phyloP scores from a whole-genome alignment of 768 basidiomycete species.

The Phaeolepiota aurea region DNA sequence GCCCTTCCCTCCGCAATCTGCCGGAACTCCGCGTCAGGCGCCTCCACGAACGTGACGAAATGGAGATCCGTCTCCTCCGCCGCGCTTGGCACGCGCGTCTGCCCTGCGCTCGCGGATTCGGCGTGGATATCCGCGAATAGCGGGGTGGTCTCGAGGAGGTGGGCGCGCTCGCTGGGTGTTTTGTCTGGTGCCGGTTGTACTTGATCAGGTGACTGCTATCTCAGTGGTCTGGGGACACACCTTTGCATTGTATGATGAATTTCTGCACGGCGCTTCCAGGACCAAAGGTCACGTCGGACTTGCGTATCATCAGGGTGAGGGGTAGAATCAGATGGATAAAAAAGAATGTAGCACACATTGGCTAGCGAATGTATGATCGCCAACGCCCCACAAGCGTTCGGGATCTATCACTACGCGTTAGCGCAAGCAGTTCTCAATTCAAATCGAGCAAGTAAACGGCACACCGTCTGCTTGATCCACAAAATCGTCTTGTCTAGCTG shows the following conservation, averaged over 20 bases:
- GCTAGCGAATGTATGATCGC: constrained; percentile 76
- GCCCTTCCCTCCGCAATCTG: constrained; percentile 15
- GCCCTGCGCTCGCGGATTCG: constrained; percentile 59
- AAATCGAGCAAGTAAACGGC: no score
- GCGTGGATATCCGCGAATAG: constrained; percentile 77
- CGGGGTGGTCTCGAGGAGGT: constrained; percentile 64
- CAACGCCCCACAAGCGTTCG: constrained; percentile 86
- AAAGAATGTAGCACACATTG: constrained; percentile 44
- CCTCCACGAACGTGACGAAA: constrained; percentile 81
- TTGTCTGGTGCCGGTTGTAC: constrained; percentile 53
- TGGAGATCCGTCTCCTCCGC: constrained; percentile 72
- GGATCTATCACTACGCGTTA: constrained; percentile 47
- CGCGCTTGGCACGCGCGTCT: constrained; percentile 47
- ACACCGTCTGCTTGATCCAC: constrained; percentile 88
- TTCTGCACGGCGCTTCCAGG: constrained; percentile 54
- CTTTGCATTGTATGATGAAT: constrained; percentile 59
- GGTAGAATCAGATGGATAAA: no score
- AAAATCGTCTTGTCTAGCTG: constrained; percentile 57
- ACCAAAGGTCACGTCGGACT: constrained; percentile 50
- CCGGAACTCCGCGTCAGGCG: constrained; percentile 36
- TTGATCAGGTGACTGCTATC: neutral
- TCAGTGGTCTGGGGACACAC: constrained; percentile 20
- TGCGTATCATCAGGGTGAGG: neutral
- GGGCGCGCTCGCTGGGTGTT: constrained; percentile 65
- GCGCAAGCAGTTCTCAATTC: neutral